phyloP scores from a whole-genome alignment of 257 asterid species.

The Buddleja alternifolia region DNA sequence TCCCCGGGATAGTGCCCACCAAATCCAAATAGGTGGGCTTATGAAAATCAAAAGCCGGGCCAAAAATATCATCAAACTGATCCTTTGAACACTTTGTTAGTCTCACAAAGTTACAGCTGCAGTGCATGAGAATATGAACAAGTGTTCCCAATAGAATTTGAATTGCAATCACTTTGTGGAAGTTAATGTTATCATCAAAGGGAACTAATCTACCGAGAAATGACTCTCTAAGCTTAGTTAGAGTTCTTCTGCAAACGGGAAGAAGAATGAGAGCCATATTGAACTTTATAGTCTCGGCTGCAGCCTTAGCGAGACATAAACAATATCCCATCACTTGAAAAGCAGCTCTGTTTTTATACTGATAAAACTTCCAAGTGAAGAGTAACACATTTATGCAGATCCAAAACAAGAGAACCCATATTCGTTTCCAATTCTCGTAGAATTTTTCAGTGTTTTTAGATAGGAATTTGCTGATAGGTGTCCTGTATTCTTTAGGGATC shows the following conservation, averaged over 20 bases:
- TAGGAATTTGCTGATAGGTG: slow-evolving; percentile 67
- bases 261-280: slow-evolving; percentile 87
- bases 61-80: slow-evolving; percentile 52
- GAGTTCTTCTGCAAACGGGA: slow-evolving; percentile 83
- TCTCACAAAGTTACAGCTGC: slow-evolving; percentile 64
- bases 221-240: slow-evolving; percentile 73
- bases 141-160: slow-evolving; percentile 47
- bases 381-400: slow-evolving; percentile 46
- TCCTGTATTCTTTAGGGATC: slow-evolving; percentile 78
- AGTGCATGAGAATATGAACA: slow-evolving; percentile 54
- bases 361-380: slow-evolving; percentile 62
- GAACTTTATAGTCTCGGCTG: slow-evolving; percentile 77
- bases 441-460: slow-evolving; percentile 47
- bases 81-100: slow-evolving; percentile 55
- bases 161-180: slow-evolving; percentile 75
- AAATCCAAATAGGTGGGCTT: slow-evolving; percentile 67
- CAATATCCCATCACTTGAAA: slow-evolving; percentile 82
- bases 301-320: slow-evolving; percentile 73
- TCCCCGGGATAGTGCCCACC: slow-evolving; percentile 44
- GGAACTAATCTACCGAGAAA: slow-evolving; percentile 66
- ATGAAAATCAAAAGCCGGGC: slow-evolving; percentile 44
- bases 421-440: slow-evolving; percentile 71
- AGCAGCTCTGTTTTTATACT: slow-evolving; percentile 44
- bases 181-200: slow-evolving; percentile 82
- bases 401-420: slow-evolving; percentile 69